Evolutionary conservation across 495 filamentous ascomycete species (phyloP).

Genomic region (Corynascus novoguineensis): DNA sequence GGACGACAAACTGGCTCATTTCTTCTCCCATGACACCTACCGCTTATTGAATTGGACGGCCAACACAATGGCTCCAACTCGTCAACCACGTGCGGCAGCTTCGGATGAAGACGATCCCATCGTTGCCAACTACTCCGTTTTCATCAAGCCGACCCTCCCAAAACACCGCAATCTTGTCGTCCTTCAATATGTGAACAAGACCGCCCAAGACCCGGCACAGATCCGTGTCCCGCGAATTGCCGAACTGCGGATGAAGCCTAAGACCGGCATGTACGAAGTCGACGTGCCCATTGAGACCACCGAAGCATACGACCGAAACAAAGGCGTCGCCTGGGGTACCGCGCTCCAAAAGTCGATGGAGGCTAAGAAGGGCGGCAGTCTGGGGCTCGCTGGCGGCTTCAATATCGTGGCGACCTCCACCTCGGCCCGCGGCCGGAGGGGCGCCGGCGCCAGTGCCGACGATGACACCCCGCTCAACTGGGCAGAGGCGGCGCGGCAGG

Average conservation of each 20-base stretch:
- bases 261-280: slow-evolving; percentile 44
- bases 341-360: slow-evolving; percentile 38
- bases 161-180: slow-evolving; percentile 40
- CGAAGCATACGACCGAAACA: slow-evolving; percentile 42
- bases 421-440: slow-evolving; percentile 18
- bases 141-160: slow-evolving; percentile 42
- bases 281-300: slow-evolving; percentile 41
- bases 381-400: slow-evolving; percentile 45
- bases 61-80: background rate
- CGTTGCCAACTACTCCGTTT: slow-evolving; percentile 44
- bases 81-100: background rate
- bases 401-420: slow-evolving; percentile 32
- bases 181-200: slow-evolving; percentile 41
- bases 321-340: slow-evolving; percentile 43
- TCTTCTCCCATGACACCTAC: background rate
- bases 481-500: slow-evolving; percentile 41
- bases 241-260: slow-evolving; percentile 42
- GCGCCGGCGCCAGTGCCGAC: slow-evolving; percentile 17
- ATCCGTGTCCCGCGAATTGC: slow-evolving; percentile 27
- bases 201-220: slow-evolving; percentile 25
- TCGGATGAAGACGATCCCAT: slow-evolving; percentile 40
- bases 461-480: slow-evolving; percentile 34
- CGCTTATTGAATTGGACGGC: too few relatives aligned
- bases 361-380: slow-evolving; percentile 42
- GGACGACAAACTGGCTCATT: background rate